These are phyloP conservation scores for Colletotrichum chlorophyti DNA, from an alignment of 2,329 filamentous ascomycete genomes.

Conservation along the genomic window DNA sequence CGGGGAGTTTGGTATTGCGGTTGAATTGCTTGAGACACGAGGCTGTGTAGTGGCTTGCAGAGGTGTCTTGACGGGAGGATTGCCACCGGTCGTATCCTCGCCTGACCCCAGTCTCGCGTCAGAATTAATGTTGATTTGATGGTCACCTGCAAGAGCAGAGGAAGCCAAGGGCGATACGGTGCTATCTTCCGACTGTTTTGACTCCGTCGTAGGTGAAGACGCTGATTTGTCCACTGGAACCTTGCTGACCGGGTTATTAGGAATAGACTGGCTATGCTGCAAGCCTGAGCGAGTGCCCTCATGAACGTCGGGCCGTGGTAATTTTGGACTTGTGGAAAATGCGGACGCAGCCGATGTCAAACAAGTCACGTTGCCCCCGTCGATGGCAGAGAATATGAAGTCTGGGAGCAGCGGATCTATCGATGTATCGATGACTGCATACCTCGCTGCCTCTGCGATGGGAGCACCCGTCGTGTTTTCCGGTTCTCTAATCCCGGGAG, in stretches of 20 bases:
- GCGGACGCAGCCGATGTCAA: not conserved
- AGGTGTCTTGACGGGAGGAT: constrained; percentile 36
- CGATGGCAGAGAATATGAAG: not conserved
- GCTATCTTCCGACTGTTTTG: not conserved
- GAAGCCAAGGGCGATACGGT: not conserved
- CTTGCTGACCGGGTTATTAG: not conserved
- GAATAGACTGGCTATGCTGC: too few relatives aligned
- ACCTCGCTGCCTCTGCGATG: not conserved
- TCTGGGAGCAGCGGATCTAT: not conserved
- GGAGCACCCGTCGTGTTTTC: not conserved
- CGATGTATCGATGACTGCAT: not conserved
- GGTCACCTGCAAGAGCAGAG: not conserved
- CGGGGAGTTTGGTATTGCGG: constrained; percentile 65
- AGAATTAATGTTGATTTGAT: not conserved
- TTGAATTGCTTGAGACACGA: constrained; percentile 45
- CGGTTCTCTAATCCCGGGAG: not conserved
- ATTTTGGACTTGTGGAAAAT: not conserved
- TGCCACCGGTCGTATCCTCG: not conserved
- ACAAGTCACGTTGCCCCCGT: constrained; percentile 3
- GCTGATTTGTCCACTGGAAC: not conserved
- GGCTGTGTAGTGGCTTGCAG: constrained; percentile 37
- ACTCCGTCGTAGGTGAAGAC: not conserved
- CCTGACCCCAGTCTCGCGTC: not conserved
- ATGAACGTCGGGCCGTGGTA: not conserved
- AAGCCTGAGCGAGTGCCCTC: too few relatives aligned